These are phyloP conservation scores for Colletotrichum kahawae DNA, from an alignment of 2,329 filamentous ascomycete genomes.

Conservation along the genomic window DNA sequence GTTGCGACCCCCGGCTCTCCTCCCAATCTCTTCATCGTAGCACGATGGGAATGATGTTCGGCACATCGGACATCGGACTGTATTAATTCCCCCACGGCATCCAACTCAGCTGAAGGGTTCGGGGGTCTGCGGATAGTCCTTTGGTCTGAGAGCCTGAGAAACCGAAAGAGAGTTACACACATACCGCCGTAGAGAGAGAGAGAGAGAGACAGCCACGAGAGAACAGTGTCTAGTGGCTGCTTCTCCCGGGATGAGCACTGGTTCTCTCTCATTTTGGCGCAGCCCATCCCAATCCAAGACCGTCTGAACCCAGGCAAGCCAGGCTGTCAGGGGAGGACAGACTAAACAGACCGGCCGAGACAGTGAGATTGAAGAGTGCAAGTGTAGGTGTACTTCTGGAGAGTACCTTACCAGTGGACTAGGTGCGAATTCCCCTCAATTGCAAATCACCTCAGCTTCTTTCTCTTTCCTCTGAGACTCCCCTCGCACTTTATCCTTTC, in stretches of 20 bases:
- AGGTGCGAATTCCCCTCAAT: background rate
- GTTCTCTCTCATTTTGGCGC: constrained; percentile 8
- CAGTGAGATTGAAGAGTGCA: constrained; percentile 14
- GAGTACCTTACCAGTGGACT: background rate
- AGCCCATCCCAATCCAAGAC: constrained; percentile 17
- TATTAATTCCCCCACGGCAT: background rate
- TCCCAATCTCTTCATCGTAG: background rate
- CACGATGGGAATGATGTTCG: background rate
- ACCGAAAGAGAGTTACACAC: background rate
- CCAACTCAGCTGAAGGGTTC: background rate
- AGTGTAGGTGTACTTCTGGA: background rate
- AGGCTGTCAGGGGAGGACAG: constrained; percentile 16
- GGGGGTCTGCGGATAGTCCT: background rate
- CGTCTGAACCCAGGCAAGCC: constrained; percentile 17
- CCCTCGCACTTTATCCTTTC: background rate
- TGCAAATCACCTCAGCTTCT: background rate
- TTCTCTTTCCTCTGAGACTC: background rate
- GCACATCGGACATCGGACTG: background rate
- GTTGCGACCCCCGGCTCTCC: background rate
- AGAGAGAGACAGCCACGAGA: background rate
- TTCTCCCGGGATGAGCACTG: background rate
- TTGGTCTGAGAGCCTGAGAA: background rate
- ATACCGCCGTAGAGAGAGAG: background rate
- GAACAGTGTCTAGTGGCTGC: background rate
- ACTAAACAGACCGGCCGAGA: constrained; percentile 6